Conservation (phyloP, 208 protist genomes). For the Trypanosoma vivax region DNA sequence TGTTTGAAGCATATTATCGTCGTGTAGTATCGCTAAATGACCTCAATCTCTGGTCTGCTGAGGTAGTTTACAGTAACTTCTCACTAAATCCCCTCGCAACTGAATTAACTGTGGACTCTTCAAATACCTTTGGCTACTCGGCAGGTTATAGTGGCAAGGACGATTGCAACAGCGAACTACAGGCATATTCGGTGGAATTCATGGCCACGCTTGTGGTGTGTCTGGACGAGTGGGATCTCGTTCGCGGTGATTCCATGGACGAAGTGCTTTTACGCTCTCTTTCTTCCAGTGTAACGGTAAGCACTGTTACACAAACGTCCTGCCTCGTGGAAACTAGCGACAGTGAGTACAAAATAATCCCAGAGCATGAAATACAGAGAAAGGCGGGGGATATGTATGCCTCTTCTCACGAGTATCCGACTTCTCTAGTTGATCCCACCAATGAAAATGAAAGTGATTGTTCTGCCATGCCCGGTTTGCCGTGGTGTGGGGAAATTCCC, state of each 20-base stretch:
- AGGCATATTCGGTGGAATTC: slow-evolving; percentile 51
- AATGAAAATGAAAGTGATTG: slow-evolving; percentile 23
- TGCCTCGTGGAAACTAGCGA: slow-evolving; percentile 46
- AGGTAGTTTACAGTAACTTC: slow-evolving; percentile 72
- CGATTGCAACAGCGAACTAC: neutral
- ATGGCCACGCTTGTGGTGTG: slow-evolving; percentile 59
- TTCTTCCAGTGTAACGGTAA: slow-evolving; percentile 55
- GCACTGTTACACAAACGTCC: slow-evolving; percentile 43
- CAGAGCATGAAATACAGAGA: slow-evolving; percentile 11
- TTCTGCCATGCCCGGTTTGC: neutral
- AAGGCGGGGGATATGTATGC: slow-evolving; percentile 9
- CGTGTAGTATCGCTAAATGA: slow-evolving; percentile 57
- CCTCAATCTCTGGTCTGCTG: slow-evolving; percentile 56
- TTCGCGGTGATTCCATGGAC: slow-evolving; percentile 55
- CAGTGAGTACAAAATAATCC: slow-evolving; percentile 3
- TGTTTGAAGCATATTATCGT: slow-evolving; percentile 71
- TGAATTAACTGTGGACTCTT: neutral
- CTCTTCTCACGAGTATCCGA: neutral
- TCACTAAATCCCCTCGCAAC: slow-evolving; percentile 3
- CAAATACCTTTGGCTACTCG: neutral
- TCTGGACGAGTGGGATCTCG: slow-evolving; percentile 56
- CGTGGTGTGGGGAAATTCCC: neutral
- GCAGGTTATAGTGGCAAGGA: neutral
- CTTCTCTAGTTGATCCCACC: neutral
- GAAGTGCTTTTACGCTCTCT: slow-evolving; percentile 64